These are phyloP conservation scores for Cytospora schulzeri DNA, from an alignment of 2,329 filamentous ascomycete species.

Conservation along the genomic window DNA sequence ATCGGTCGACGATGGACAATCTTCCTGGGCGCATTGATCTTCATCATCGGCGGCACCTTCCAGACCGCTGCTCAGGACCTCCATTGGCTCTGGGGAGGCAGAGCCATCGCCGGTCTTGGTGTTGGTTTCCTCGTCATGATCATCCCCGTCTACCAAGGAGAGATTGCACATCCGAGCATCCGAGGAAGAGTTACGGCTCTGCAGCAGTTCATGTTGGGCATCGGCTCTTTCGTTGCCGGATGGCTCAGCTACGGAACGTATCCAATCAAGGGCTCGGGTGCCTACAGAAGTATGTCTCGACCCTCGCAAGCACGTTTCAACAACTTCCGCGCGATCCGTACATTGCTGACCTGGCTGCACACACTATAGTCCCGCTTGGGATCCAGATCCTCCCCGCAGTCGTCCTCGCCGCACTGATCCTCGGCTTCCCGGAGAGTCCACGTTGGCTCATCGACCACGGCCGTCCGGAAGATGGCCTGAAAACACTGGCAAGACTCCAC, in stretches of 20 bases:
- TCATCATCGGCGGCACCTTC: constrained; percentile 70
- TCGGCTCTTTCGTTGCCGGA: constrained; percentile 70
- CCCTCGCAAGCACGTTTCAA: background rate
- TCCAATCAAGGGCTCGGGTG: constrained; percentile 31
- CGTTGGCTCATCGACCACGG: constrained; percentile 78
- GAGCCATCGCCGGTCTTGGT: constrained; percentile 68
- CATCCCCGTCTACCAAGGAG: constrained; percentile 72
- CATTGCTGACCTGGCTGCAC: background rate
- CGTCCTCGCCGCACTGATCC: constrained; percentile 65
- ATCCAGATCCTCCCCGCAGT: constrained; percentile 68
- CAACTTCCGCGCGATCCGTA: too few relatives aligned
- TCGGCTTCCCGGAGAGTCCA: constrained; percentile 69
- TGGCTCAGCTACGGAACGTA: constrained; percentile 71
- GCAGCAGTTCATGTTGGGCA: constrained; percentile 82
- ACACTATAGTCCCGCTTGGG: constrained; percentile 34
- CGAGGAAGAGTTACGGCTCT: constrained; percentile 74
- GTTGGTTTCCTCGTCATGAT: constrained; percentile 49
- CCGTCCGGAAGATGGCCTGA: constrained; percentile 63
- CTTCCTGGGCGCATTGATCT: constrained; percentile 68
- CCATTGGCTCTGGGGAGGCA: constrained; percentile 68
- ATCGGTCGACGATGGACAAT: constrained; percentile 74
- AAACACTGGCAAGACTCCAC: constrained; percentile 70
- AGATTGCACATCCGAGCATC: constrained; percentile 77
- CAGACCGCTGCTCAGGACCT: constrained; percentile 67
- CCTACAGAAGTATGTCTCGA: constrained; percentile 34